Percentiles rank a stretch among this genome's conserved stretches.
phyloP scores from a whole-genome alignment of 495 filamentous ascomycete genomes.

The Aspergillus taichungensis region DNA sequence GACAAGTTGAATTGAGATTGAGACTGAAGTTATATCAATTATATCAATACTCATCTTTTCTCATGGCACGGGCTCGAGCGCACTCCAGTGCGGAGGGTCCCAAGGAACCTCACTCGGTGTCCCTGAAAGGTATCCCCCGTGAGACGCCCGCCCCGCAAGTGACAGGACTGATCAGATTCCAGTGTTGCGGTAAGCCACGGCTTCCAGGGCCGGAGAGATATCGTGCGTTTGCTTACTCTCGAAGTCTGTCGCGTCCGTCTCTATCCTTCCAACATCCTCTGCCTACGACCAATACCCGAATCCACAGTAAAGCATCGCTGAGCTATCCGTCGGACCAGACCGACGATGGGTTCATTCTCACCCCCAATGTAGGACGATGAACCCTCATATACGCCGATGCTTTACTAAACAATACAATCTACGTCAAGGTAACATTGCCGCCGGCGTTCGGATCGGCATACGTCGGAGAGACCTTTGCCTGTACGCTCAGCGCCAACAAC shows the following conservation, averaged over 20 bases:
- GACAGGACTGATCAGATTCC: constrained; percentile 18
- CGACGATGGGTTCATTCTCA: constrained; percentile 48
- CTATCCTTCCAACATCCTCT: constrained; percentile 50
- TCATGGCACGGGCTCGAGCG: constrained; percentile 39
- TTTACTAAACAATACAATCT: neutral
- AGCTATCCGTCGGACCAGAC: constrained; percentile 41
- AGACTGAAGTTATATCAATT: neutral
- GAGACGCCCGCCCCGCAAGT: constrained; percentile 1
- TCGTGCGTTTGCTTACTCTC: constrained; percentile 10
- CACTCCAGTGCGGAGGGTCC: constrained; percentile 45
- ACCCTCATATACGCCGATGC: neutral
- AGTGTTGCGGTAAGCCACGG: constrained; percentile 42
- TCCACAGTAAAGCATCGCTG: constrained; percentile 43
- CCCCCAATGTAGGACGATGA: constrained; percentile 42
- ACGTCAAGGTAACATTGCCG: constrained; percentile 67
- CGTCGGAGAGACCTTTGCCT: constrained; percentile 90
- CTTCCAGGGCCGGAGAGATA: neutral
- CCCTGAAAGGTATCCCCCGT: constrained; percentile 58
- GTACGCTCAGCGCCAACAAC: constrained; percentile 90
- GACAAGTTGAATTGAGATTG: neutral
- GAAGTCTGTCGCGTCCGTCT: constrained; percentile 48
- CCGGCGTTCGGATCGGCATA: constrained; percentile 90
- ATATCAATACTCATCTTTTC: neutral
- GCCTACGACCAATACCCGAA: constrained; percentile 38
- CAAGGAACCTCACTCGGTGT: constrained; percentile 77